phyloP scores from a whole-genome alignment of 1,284 basidiomycete species.

The Microstroma glucosiphilum region DNA sequence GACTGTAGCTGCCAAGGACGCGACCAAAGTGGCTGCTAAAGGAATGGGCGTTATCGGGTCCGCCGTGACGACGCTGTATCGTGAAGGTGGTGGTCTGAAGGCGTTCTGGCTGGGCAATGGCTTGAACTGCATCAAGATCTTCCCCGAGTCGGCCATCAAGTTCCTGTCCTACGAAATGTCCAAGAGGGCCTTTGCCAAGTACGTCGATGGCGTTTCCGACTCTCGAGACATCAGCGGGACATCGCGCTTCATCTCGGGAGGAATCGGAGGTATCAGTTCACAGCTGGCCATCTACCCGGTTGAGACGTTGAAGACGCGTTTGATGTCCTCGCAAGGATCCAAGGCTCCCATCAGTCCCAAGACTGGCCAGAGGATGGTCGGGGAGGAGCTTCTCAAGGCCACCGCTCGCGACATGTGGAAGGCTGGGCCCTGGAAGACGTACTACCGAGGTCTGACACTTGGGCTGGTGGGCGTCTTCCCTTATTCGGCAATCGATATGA shows the following conservation, averaged over 20 bases:
- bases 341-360: slow-evolving; percentile 51
- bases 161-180: slow-evolving; percentile 92
- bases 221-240: slow-evolving; percentile 79
- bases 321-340: slow-evolving; percentile 67
- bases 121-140: slow-evolving; percentile 75
- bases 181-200: slow-evolving; percentile 88
- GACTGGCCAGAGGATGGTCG: slow-evolving; percentile 55
- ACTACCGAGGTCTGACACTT: slow-evolving; percentile 80
- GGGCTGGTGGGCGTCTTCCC: slow-evolving; percentile 54
- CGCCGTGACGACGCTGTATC: slow-evolving; percentile 73
- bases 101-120: slow-evolving; percentile 82
- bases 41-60: slow-evolving; percentile 62
- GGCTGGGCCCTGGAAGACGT: slow-evolving; percentile 73
- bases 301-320: slow-evolving; percentile 49
- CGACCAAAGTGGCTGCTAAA: slow-evolving; percentile 47
- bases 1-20: slow-evolving; percentile 3
- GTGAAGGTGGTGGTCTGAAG: slow-evolving; percentile 67
- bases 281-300: slow-evolving; percentile 61
- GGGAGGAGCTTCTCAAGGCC: slow-evolving; percentile 60
- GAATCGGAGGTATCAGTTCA: slow-evolving; percentile 86
- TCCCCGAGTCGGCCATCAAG: slow-evolving; percentile 89
- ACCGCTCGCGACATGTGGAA: slow-evolving; percentile 64
- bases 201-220: slow-evolving; percentile 86
- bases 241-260: slow-evolving; percentile 89
- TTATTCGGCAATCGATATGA: slow-evolving; percentile 53